phyloP scores from a whole-genome alignment of 75 land plant genomes.

The Picea glauca region DNA sequence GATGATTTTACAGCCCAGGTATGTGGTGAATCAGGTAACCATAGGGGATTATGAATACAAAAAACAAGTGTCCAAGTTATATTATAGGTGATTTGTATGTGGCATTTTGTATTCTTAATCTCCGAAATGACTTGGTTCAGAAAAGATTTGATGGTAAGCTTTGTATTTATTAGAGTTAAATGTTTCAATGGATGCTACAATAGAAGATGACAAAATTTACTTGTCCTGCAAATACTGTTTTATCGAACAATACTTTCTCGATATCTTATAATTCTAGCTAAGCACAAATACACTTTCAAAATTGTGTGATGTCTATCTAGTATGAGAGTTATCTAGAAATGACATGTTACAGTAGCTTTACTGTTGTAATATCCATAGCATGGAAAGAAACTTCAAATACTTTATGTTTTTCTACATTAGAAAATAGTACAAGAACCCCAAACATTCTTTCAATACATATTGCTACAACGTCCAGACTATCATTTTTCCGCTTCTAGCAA shows the following conservation, averaged over 20 bases:
- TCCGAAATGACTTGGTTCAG: conserved; percentile 86
- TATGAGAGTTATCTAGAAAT: too few relatives aligned
- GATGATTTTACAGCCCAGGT: conserved; percentile 65
- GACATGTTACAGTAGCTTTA: too few relatives aligned
- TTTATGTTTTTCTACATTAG: too few relatives aligned
- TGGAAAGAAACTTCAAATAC: too few relatives aligned
- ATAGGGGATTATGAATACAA: conserved; percentile 88
- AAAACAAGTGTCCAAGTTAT: conserved; percentile 68
- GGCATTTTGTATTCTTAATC: conserved; percentile 83
- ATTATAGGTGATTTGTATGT: conserved; percentile 73
- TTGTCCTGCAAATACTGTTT: neutral
- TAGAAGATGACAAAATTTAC: neutral
- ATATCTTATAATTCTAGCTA: neutral
- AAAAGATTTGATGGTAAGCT: conserved; percentile 85
- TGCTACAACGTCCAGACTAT: too few relatives aligned
- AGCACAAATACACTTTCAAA: neutral
- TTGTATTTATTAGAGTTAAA: neutral
- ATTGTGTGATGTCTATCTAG: too few relatives aligned
- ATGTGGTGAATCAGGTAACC: conserved; percentile 85
- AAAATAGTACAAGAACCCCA: too few relatives aligned
- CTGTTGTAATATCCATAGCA: too few relatives aligned
- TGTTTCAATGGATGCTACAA: neutral
- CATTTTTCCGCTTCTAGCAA: too few relatives aligned
- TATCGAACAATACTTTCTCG: neutral
- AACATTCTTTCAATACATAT: too few relatives aligned